phyloP scores from a whole-genome alignment of 305 asterid species.

The Fraxinus velutina region DNA sequence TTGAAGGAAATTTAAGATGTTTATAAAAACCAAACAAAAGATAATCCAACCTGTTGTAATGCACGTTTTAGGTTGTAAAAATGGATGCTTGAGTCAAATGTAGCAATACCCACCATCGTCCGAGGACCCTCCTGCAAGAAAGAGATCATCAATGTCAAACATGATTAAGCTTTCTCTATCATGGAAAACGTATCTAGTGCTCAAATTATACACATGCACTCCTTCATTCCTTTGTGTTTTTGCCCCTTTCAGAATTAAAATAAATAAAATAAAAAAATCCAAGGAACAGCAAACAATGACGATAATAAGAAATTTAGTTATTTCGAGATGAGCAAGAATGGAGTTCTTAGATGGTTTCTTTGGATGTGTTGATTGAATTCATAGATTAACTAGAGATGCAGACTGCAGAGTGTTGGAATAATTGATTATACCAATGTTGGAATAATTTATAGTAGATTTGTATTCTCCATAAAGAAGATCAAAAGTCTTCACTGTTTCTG shows the following conservation, averaged over 20 bases:
- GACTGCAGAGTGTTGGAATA: neutral
- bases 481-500: neutral
- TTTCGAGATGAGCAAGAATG: neutral
- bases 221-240: neutral
- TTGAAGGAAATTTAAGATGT: slow-evolving; percentile 2
- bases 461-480: neutral
- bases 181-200: neutral
- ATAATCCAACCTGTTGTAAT: slow-evolving; percentile 69
- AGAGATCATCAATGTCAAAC: neutral
- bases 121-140: slow-evolving; percentile 56
- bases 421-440: neutral
- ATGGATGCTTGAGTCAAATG: slow-evolving; percentile 59
- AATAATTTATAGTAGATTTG: neutral
- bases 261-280: neutral
- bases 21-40: slow-evolving; percentile 15
- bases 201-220: neutral
- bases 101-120: slow-evolving; percentile 58
- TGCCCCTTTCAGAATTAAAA: neutral
- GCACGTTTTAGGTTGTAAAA: slow-evolving; percentile 68
- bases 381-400: neutral
- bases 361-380: neutral
- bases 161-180: neutral
- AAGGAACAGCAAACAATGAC: neutral
- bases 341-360: neutral
- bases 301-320: neutral